A percentile compares a stretch with the other conserved stretches of the same genome.
Conservation (phyloP, 805 yeast genomes). For the Zygosaccharomyces lentus region DNA sequence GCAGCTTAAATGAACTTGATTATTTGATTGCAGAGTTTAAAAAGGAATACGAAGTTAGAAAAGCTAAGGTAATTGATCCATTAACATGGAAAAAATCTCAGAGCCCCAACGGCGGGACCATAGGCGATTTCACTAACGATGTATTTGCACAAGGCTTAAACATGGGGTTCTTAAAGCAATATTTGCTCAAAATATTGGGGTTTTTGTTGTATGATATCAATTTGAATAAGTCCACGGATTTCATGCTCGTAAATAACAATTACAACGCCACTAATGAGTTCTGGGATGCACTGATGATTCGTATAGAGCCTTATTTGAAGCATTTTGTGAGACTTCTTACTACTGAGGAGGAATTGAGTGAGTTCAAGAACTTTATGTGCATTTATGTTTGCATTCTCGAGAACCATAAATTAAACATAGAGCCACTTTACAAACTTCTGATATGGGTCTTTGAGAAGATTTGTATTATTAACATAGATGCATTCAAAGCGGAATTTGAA, state of each 20-base stretch:
- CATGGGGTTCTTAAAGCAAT: slow-evolving; percentile 41
- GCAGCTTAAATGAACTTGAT: slow-evolving; percentile 63
- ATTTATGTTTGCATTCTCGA: slow-evolving; percentile 72
- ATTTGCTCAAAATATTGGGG: slow-evolving; percentile 62
- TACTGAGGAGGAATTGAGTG: slow-evolving; percentile 43
- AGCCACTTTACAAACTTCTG: slow-evolving; percentile 58
- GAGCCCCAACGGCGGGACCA: slow-evolving; percentile 16
- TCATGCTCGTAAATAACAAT: slow-evolving; percentile 56
- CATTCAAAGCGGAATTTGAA: slow-evolving; percentile 58
- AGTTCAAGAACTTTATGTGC: slow-evolving; percentile 62
- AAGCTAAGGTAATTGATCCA: slow-evolving; percentile 67
- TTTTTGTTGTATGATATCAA: slow-evolving; percentile 73
- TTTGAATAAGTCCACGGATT: slow-evolving; percentile 58
- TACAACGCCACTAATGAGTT: slow-evolving; percentile 55
- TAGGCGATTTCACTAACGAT: slow-evolving; percentile 31
- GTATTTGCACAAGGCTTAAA: slow-evolving; percentile 25
- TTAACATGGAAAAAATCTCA: slow-evolving; percentile 42
- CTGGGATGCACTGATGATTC: slow-evolving; percentile 66
- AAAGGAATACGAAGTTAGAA: slow-evolving; percentile 66
- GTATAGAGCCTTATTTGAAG: slow-evolving; percentile 55
- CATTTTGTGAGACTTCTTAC: slow-evolving; percentile 43
- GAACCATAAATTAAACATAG: slow-evolving; percentile 57
- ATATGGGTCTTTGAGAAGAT: slow-evolving; percentile 55
- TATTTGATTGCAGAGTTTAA: slow-evolving; percentile 58
- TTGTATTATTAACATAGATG: slow-evolving; percentile 50